phyloP scores from a whole-genome alignment of 768 basidiomycete species.

The Boletellus ananiceps region DNA sequence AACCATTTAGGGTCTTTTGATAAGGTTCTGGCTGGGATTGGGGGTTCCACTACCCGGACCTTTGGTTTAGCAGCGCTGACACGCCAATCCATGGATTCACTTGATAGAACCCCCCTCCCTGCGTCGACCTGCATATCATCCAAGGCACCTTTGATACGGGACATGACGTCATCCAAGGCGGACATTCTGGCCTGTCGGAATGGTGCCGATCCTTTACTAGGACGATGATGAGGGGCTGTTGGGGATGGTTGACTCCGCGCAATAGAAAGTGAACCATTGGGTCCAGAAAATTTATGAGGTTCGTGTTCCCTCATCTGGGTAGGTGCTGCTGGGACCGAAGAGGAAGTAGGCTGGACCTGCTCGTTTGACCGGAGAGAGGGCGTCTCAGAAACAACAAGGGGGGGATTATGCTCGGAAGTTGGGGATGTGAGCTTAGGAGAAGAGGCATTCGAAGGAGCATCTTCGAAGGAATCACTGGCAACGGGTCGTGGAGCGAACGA shows the following conservation, averaged over 20 bases:
- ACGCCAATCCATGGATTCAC: conserved; percentile 22
- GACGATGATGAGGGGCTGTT: conserved; percentile 20
- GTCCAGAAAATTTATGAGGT: conserved; percentile 13
- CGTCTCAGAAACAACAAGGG: conserved; percentile 15
- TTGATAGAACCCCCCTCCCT: conserved; percentile 17
- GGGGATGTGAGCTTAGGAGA: conserved; percentile 36
- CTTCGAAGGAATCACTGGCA: conserved; percentile 75
- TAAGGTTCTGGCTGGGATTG: conserved; percentile 9
- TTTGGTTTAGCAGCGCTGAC: conserved; percentile 18
- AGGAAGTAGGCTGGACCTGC: conserved; percentile 1
- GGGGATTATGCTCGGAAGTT: conserved; percentile 14
- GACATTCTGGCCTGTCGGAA: conserved; percentile 60
- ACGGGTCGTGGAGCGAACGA: conserved; percentile 43
- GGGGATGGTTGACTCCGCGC: conserved; percentile 16
- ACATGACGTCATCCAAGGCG: conserved; percentile 77
- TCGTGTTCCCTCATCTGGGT: conserved; percentile 17
- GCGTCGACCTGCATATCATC: conserved; percentile 58
- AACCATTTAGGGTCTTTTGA: conserved; percentile 49
- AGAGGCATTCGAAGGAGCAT: conserved; percentile 30
- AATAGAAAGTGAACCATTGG: conserved; percentile 16
- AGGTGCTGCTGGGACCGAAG: not conserved
- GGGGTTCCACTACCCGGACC: conserved; percentile 17
- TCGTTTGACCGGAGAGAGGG: conserved; percentile 8
- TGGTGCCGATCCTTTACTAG: conserved; percentile 19
- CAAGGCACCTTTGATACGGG: conserved; percentile 78